phyloP scores from a whole-genome alignment of 208 protist species.

The Acanthamoeba culbertsoni region DNA sequence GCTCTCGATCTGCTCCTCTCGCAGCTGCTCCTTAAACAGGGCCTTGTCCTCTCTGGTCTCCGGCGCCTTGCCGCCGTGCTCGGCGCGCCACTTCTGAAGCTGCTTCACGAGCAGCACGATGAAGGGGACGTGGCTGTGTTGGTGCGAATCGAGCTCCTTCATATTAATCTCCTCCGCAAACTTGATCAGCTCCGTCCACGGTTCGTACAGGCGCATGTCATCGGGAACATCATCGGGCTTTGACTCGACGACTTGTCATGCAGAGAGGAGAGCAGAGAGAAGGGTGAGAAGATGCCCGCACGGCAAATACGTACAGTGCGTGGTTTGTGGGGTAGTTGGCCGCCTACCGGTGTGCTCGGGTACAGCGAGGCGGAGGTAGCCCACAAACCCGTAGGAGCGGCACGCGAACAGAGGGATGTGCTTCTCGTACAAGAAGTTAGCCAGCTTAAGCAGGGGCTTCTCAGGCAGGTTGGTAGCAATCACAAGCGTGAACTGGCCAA shows the following conservation, averaged over 20 bases:
- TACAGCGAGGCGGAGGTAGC: constrained; percentile 84
- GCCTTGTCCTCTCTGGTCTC: constrained; percentile 73
- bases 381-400: constrained; percentile 89
- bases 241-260: constrained; percentile 79
- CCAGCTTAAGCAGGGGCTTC: constrained; percentile 66
- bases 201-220: constrained; percentile 89
- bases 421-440: constrained; percentile 58
- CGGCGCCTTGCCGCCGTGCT: constrained; percentile 69
- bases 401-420: constrained; percentile 88
- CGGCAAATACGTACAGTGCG: no score
- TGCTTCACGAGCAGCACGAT: constrained; percentile 87
- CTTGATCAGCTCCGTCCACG: constrained; percentile 60
- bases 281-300: no score
- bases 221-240: constrained; percentile 83
- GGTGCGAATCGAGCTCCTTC: constrained; percentile 71
- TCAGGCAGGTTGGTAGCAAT: constrained; percentile 79
- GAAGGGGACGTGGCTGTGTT: constrained; percentile 90
- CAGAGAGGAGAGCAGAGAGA: not conserved
- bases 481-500: constrained; percentile 81
- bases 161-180: constrained; percentile 80
- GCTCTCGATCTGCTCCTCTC: not conserved
- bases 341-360: constrained; percentile 76
- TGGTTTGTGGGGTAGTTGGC: not conserved
- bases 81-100: constrained; percentile 74
- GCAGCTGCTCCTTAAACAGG: constrained; percentile 74